Evolutionary conservation across 1,284 basidiomycete genomes (phyloP).

Genomic region (Moesziomyces aphidis): DNA sequence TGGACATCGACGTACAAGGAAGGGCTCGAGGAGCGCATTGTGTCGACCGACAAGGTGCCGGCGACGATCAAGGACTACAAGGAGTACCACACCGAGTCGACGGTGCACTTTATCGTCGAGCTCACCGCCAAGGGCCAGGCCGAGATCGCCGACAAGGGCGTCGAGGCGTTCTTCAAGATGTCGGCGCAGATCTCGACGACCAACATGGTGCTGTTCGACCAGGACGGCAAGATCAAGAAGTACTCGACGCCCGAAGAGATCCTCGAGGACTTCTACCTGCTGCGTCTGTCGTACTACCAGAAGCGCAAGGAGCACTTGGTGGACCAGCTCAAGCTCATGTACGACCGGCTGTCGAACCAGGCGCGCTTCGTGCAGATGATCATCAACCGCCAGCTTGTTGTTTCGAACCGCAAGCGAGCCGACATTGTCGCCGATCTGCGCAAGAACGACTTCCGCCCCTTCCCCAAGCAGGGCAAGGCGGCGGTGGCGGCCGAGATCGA

Average conservation of each 20-base stretch:
- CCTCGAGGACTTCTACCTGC: constrained; percentile 90
- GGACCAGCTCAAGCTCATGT: constrained; percentile 82
- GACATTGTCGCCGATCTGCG: constrained; percentile 88
- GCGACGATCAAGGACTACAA: constrained; percentile 71
- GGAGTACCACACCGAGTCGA: constrained; percentile 80
- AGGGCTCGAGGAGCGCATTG: constrained; percentile 79
- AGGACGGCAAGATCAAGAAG: constrained; percentile 94
- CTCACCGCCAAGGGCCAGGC: constrained; percentile 84
- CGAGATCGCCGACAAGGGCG: constrained; percentile 87
- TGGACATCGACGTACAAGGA: constrained; percentile 96
- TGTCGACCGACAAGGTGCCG: constrained; percentile 75
- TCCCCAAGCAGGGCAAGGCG: constrained; percentile 82
- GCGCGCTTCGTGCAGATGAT: constrained; percentile 98
- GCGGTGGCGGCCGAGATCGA: constrained; percentile 75
- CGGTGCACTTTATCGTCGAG: constrained; percentile 88
- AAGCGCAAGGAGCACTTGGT: constrained; percentile 87
- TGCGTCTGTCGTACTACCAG: constrained; percentile 84
- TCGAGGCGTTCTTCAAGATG: constrained; percentile 92
- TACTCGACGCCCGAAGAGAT: constrained; percentile 92
- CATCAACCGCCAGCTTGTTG: constrained; percentile 84
- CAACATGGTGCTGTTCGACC: constrained; percentile 99
- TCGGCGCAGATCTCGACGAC: constrained; percentile 83
- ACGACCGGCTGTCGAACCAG: constrained; percentile 91
- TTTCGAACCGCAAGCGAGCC: constrained; percentile 90
- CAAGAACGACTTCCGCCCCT: constrained; percentile 82